Evolutionary conservation across 2,329 filamentous ascomycete genomes (phyloP).

Genomic region (Leptographium wingfieldii): DNA sequence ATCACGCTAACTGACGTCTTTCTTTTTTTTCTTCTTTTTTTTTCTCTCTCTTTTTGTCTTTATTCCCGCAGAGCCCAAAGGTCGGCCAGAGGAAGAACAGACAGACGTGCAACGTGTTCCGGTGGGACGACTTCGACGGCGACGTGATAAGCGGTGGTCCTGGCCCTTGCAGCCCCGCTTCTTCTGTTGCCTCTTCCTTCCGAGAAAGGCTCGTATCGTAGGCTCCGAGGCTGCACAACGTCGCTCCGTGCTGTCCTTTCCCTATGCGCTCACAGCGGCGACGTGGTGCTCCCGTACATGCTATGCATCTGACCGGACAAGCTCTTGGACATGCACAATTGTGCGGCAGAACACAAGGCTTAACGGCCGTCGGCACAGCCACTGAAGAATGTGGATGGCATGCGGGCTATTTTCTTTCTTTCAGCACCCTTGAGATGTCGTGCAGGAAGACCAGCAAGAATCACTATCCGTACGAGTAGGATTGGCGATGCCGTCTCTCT

Average conservation of each 20-base stretch:
- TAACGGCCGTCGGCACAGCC: not conserved
- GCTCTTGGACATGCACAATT: not conserved
- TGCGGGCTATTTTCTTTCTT: not conserved
- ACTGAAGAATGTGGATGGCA: not conserved
- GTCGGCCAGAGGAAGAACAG: not conserved
- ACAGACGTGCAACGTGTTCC: not conserved
- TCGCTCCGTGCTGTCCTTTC: not conserved
- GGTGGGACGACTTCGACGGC: not conserved
- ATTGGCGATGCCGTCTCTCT: not conserved
- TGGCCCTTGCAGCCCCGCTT: not conserved
- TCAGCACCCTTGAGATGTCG: slow-evolving; percentile 2
- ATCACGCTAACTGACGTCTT: slow-evolving; percentile 8
- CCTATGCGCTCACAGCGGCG: not conserved
- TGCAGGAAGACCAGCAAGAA: slow-evolving; percentile 5
- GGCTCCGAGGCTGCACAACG: not conserved
- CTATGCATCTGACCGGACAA: not conserved
- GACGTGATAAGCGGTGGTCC: not conserved
- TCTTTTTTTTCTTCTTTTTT: not conserved
- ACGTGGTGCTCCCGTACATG: too few relatives aligned
- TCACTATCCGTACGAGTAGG: not conserved
- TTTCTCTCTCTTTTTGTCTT: not conserved
- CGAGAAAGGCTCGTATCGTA: not conserved
- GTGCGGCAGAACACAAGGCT: slow-evolving; percentile 1
- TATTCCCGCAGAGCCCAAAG: not conserved
- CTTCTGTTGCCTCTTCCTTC: not conserved